A percentile compares a stretch with the other conserved stretches of the same genome.
These are phyloP conservation scores for Hymenoscyphus salicellus DNA, from an alignment of 2,329 filamentous ascomycete species.

Conservation along the genomic window DNA sequence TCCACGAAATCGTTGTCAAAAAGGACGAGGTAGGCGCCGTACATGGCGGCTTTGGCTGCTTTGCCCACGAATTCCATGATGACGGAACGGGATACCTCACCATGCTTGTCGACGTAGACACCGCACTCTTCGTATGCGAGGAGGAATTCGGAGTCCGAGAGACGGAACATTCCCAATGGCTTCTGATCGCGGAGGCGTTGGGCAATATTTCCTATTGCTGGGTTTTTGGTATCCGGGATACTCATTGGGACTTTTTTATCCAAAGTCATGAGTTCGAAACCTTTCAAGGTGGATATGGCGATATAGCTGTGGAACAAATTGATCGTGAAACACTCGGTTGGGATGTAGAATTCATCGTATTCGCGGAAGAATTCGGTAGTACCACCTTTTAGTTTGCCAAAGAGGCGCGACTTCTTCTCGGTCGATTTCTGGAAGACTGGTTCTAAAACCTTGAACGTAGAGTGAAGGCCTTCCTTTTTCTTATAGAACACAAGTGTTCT, in stretches of 20 bases:
- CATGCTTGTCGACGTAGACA: conserved; percentile 97
- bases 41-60: conserved; percentile 82
- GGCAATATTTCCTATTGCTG: conserved; percentile 80
- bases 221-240: conserved; percentile 79
- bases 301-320: conserved; percentile 96
- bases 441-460: conserved; percentile 94
- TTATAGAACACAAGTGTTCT: conserved; percentile 94
- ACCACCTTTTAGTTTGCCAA: conserved; percentile 56
- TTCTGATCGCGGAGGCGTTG: conserved; percentile 76
- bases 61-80: conserved; percentile 99
- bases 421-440: conserved; percentile 91
- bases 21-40: conserved; percentile 84
- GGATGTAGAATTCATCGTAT: conserved; percentile 98
- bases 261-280: conserved; percentile 91
- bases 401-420: conserved; percentile 72
- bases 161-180: conserved; percentile 92
- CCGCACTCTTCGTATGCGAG: conserved; percentile 94
- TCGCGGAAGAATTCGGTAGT: conserved; percentile 95
- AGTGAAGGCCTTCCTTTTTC: conserved; percentile 86
- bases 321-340: conserved; percentile 88
- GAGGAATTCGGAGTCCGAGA: conserved; percentile 88
- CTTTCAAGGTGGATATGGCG: conserved; percentile 84
- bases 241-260: conserved; percentile 97
- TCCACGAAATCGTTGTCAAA: conserved; percentile 98
- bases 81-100: conserved; percentile 87